Evolutionary conservation across 2,329 filamentous ascomycete species (phyloP), one percentile per base, ranked within the genome.

Genomic region (Talaromyces amestolkiae): DNA sequence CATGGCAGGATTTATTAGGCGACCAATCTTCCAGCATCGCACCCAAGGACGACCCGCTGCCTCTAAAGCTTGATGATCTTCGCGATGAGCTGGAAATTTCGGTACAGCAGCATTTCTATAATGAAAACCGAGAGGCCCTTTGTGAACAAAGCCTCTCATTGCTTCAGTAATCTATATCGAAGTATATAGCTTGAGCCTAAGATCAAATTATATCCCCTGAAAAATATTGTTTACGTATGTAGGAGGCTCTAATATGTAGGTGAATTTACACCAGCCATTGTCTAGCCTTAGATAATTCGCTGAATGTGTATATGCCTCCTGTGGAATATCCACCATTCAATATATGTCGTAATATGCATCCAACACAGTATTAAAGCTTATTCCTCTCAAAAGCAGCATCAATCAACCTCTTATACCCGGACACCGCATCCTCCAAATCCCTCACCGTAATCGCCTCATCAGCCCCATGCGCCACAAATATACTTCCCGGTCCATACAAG

Each of bases 391-490:
- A 56, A n/a, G 74, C 74, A 63, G 75, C 75, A 35, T 73, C 69
- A 58, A 92, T 87, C 68, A 93, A 79, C 72, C 81, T 89, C 79
- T 91, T 87, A 76, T 93, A 97, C 7, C 89, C 93, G 68, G 88
- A 84, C 0, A 97, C 91, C 3, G 93, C 91, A 60, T 84, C 82
- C 78, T 93, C 89, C 61, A 98, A 79, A 69, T 96, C 90, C 27
- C 83, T 84, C 35, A 94, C 86, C 31, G 86, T 91, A 70, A 97
- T 75, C 37, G 89, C 89, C 80, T 97, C 94, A 71, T 95, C 84
- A 69, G 92, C 89, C 0, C 89, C 91, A 75, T 98, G 94, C 5
- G 94, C 94, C 33, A 97, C 92, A 43, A 95, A 82, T 67, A 98
- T 97, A 67, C 82, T 89, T 0, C 85, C 85, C 1, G 85, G 86